Evolutionary conservation across 2,329 filamentous ascomycete genomes (phyloP), one percentile per base, ranked within the genome.

Genomic region (Fusarium sp.): DNA sequence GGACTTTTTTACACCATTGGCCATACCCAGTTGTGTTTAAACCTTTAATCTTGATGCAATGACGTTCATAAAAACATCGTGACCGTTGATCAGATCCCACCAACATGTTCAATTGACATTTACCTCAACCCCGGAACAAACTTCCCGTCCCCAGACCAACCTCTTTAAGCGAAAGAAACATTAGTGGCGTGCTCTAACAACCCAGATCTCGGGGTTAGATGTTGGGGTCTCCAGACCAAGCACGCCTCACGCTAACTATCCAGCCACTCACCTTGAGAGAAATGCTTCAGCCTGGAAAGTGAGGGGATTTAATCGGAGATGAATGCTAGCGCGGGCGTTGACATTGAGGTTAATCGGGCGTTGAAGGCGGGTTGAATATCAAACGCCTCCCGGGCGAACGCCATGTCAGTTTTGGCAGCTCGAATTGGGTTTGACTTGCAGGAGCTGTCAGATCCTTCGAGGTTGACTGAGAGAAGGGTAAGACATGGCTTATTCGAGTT

Each of bases 281-380:
- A 65, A 65, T 59, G 35, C 63, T 65, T 65, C 63, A 65, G 54
- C 63, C 63, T 65, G 6, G 40, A 59, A 33, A 40, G 11, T 57
- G 38, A 59, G 62, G 62, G 50, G 11, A 43, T 64, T 20, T 12
- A 32, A 56, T 6, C 22, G 12, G 8, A 35, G 33, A 20, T 25
- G 14, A 47, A 25, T 15, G 8, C 43, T 60, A 50, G 59, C 30
- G 20, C n/a, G 14, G 30, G 43, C 58, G 59, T 58, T 38, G 6
- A 33, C 5, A 22, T 52, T 7, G 25, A 32, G 47, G 47, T 32
- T 52, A 32, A 52, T 32, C 14, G 59, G 59, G 59, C 59, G 40
- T 62, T 62, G 27, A 15, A 52, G 25, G 47, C 6, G 17, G 17
- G 15, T 37, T 50, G 27, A 52, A 47, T 63, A 52, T 54, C 47